A percentile compares a stretch with the other conserved stretches of the same genome.
Conservation (phyloP, 305 asterid species). For the Fraxinus floribunda region DNA sequence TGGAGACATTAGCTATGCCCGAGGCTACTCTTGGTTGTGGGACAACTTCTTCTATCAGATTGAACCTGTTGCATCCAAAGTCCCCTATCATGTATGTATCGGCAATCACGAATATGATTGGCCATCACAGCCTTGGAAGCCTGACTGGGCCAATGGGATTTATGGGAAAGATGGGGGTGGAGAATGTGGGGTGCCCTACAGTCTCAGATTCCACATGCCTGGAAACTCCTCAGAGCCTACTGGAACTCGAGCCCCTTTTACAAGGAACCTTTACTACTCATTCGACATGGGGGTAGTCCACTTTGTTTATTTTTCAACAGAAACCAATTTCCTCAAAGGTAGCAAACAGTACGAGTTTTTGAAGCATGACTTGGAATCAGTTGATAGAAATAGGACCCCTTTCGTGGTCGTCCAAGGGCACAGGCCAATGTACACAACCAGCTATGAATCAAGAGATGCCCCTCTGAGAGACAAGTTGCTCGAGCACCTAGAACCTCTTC, state of each 20-base stretch:
- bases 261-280: constrained; percentile 80
- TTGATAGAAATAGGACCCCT: constrained; percentile 55
- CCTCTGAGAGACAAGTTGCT: constrained; percentile 55
- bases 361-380: constrained; percentile 51
- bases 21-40: constrained; percentile 97
- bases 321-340: constrained; percentile 57
- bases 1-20: constrained; percentile 95
- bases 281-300: constrained; percentile 71
- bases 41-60: constrained; percentile 83
- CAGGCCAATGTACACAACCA: constrained; percentile 93
- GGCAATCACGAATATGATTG: constrained; percentile 97
- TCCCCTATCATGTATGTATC: constrained; percentile 89
- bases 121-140: constrained; percentile 90
- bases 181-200: constrained; percentile 93
- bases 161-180: constrained; percentile 93
- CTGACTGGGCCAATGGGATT: constrained; percentile 64
- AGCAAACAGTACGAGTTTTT: constrained; percentile 55
- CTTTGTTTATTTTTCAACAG: constrained; percentile 65
- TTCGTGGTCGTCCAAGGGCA: constrained; percentile 92
- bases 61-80: constrained; percentile 72
- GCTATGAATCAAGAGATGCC: constrained; percentile 59
- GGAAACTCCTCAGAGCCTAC: constrained; percentile 69
- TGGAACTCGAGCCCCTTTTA: constrained; percentile 67
- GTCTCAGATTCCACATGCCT: constrained; percentile 86
- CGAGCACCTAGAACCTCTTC: constrained; percentile 67